Percentiles rank a stretch among this genome's conserved stretches.
Conservation (phyloP, 2,329 filamentous ascomycete genomes). For the Thelonectria discophora region DNA sequence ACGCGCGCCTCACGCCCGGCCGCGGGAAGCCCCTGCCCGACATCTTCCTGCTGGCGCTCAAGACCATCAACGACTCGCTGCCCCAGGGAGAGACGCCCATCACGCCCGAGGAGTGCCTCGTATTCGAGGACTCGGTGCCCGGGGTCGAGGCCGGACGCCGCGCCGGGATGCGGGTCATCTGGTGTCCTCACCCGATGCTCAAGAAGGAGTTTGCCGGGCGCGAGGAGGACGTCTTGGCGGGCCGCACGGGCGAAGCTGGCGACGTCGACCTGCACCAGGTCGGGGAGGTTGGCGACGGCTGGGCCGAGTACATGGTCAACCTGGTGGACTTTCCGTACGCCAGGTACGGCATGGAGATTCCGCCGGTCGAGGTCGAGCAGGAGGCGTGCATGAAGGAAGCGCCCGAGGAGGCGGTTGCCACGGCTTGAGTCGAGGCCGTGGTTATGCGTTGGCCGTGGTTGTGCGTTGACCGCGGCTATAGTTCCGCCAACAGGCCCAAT, state of each 20-base stretch:
- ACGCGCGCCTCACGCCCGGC: constrained; percentile 77
- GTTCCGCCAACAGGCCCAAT: no score
- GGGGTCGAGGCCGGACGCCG: constrained; percentile 90
- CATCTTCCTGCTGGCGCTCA: constrained; percentile 88
- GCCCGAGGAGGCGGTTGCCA: constrained; percentile 21
- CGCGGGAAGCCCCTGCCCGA: constrained; percentile 95
- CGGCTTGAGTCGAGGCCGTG: no score
- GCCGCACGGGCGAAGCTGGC: constrained; percentile 75
- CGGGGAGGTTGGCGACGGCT: constrained; percentile 67
- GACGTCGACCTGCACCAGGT: constrained; percentile 63
- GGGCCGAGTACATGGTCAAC: constrained; percentile 63
- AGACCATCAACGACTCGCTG: constrained; percentile 82
- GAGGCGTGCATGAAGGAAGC: constrained; percentile 54
- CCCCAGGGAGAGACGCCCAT: constrained; percentile 70
- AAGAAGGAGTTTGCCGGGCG: constrained; percentile 78
- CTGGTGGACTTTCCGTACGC: constrained; percentile 66
- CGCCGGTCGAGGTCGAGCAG: constrained; percentile 52
- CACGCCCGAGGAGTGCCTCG: constrained; percentile 85
- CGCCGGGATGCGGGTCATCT: constrained; percentile 93
- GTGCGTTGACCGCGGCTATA: no score
- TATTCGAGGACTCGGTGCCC: constrained; percentile 95
- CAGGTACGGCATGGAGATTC: constrained; percentile 66
- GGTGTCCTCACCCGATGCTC: constrained; percentile 86
- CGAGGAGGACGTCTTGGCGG: constrained; percentile 85
- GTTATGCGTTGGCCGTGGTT: no score